Evolutionary conservation across 1,284 basidiomycete genomes (phyloP).

Genomic region (Termitomyces sp.): DNA sequence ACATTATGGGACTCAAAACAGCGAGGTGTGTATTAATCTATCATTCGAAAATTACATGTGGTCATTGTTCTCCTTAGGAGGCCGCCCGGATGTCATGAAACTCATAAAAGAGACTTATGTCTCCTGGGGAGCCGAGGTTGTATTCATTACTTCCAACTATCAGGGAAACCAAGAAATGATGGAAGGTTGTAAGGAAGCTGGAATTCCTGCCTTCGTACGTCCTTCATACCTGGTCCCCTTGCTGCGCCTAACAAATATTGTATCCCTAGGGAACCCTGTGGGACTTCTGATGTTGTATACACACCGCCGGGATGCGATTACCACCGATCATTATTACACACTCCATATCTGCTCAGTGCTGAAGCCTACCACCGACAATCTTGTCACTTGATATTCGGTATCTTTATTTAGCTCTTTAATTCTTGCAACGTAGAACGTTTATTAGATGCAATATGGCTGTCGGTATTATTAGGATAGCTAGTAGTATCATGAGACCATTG

Average conservation of each 20-base stretch:
- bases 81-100: slow-evolving; percentile 43
- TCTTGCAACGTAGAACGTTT: background rate
- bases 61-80: slow-evolving; percentile 24
- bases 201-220: slow-evolving; percentile 56
- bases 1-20: slow-evolving; percentile 62
- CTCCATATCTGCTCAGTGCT: background rate
- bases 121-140: slow-evolving; percentile 48
- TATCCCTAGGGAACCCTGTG: slow-evolving; percentile 34
- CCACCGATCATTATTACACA: no score
- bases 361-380: background rate
- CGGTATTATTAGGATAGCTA: background rate
- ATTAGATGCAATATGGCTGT: background rate
- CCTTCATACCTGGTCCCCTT: background rate
- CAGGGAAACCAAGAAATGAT: slow-evolving; percentile 63
- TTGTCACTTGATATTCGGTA: background rate
- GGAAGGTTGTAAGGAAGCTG: slow-evolving; percentile 59
- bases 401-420: background rate
- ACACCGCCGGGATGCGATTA: background rate
- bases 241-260: background rate
- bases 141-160: slow-evolving; percentile 63
- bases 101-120: slow-evolving; percentile 38
- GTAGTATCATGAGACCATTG: background rate
- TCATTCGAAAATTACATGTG: background rate
- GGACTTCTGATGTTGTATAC: slow-evolving; percentile 29
- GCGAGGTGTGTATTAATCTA: slow-evolving; percentile 34